phyloP scores from a whole-genome alignment of 1,284 basidiomycete species.

The Schizophyllum amplum region DNA sequence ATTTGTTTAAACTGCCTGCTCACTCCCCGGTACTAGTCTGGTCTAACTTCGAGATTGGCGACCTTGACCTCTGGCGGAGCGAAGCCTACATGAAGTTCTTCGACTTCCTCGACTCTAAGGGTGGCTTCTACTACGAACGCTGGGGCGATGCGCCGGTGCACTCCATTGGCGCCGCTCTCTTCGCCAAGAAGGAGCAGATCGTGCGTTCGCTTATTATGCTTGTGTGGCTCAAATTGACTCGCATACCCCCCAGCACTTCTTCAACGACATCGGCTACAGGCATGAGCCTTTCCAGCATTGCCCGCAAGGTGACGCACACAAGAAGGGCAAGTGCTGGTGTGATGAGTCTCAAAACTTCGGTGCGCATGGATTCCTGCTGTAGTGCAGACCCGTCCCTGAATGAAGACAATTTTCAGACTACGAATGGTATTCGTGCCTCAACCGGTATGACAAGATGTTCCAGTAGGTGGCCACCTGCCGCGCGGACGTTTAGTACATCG shows the following conservation, averaged over 20 bases:
- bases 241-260: slow-evolving; percentile 48
- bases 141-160: slow-evolving; percentile 94
- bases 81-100: slow-evolving; percentile 85
- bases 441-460: slow-evolving; percentile 61
- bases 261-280: slow-evolving; percentile 56
- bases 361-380: slow-evolving; percentile 26
- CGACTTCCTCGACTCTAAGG: slow-evolving; percentile 72
- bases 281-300: slow-evolving; percentile 81
- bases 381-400: too few relatives aligned
- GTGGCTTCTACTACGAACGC: slow-evolving; percentile 92
- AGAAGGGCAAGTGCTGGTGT: slow-evolving; percentile 63
- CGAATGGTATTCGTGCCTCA: slow-evolving; percentile 75
- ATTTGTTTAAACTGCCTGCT: background rate
- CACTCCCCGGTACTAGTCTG: slow-evolving; percentile 46
- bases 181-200: slow-evolving; percentile 8
- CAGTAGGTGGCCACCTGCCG: slow-evolving; percentile 10
- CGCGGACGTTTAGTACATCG: background rate
- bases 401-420: slow-evolving; percentile 36
- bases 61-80: slow-evolving; percentile 75
- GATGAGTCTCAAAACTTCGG: slow-evolving; percentile 57
- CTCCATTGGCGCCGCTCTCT: slow-evolving; percentile 26
- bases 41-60: slow-evolving; percentile 89
- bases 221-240: slow-evolving; percentile 35
- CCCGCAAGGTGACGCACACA: slow-evolving; percentile 52
- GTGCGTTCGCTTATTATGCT: too few relatives aligned